These are phyloP conservation scores for Alternaria triticimaculans DNA, from an alignment of 2,329 filamentous ascomycete species.

Conservation along the genomic window DNA sequence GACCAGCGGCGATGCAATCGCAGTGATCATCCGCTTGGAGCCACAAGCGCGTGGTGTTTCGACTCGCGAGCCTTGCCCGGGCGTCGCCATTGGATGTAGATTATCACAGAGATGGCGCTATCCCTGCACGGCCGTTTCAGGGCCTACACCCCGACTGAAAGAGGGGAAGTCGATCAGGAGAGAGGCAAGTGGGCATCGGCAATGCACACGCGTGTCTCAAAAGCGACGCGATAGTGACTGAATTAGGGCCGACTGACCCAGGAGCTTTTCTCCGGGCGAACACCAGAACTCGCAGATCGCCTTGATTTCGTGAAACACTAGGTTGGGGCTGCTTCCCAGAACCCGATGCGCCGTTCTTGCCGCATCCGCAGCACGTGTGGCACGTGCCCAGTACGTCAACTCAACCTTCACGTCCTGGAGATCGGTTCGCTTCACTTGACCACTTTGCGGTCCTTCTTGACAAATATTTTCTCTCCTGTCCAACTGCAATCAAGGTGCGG, in stretches of 20 bases:
- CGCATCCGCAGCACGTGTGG: slow-evolving; percentile 3
- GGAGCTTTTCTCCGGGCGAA: not conserved
- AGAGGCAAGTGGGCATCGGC: not conserved
- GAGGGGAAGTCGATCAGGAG: slow-evolving; percentile 14
- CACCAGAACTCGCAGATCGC: slow-evolving; percentile 3
- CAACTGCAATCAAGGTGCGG: not conserved
- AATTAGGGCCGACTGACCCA: not conserved
- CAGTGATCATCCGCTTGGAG: slow-evolving; percentile 6
- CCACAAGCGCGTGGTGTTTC: slow-evolving; percentile 2
- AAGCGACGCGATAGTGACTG: not conserved
- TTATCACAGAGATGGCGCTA: slow-evolving; percentile 4
- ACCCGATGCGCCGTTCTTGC: slow-evolving; percentile 12
- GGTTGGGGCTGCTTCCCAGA: slow-evolving; percentile 5
- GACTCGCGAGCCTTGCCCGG: slow-evolving; percentile 1
- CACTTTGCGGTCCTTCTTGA: not conserved
- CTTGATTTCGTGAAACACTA: not conserved
- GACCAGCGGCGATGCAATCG: not conserved
- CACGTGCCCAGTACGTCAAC: slow-evolving; percentile 5
- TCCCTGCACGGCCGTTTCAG: slow-evolving; percentile 15
- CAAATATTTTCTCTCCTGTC: not conserved
- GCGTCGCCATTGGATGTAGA: slow-evolving; percentile 3
- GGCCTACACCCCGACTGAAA: slow-evolving; percentile 6
- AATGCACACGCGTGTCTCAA: not conserved
- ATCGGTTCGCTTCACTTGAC: not conserved
- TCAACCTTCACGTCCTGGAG: not conserved